These are phyloP conservation scores for Pichia exigua DNA, from an alignment of 805 yeast species.

Conservation along the genomic window DNA sequence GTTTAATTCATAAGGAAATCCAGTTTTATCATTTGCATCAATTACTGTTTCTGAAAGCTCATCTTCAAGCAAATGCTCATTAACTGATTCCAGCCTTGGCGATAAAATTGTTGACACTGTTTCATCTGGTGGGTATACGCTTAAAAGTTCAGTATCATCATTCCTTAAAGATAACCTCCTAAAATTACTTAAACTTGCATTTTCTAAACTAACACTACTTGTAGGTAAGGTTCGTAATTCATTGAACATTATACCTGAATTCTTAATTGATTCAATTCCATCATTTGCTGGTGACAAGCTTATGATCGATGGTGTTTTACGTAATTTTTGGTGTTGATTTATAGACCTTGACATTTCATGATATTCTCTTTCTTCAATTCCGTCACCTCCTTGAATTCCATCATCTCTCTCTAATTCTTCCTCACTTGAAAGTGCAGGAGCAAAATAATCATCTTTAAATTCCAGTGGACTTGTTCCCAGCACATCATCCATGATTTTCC, in stretches of 20 bases:
- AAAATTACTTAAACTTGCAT: constrained; percentile 1
- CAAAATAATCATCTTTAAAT: constrained; percentile 9
- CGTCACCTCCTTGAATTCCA: background rate
- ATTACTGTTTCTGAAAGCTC: background rate
- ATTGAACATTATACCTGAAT: constrained; percentile 9
- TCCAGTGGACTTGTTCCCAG: constrained; percentile 3
- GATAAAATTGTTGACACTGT: constrained; percentile 3
- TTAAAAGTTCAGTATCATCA: background rate
- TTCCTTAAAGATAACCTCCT: background rate
- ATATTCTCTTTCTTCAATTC: background rate
- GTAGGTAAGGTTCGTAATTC: constrained; percentile 8
- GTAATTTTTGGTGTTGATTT: background rate
- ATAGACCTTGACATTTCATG: background rate
- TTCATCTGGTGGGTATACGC: constrained; percentile 3
- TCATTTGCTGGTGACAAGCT: background rate
- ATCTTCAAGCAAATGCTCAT: background rate
- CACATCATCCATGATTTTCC: background rate
- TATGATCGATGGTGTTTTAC: constrained; percentile 2
- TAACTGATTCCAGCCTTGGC: background rate
- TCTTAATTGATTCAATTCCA: background rate
- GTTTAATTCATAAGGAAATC: constrained; percentile 13
- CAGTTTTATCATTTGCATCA: background rate
- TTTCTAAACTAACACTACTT: constrained; percentile 6
- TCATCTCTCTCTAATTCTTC: background rate
- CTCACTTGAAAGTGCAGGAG: constrained; percentile 1